Evolutionary conservation across 192 early-diverging fungal genomes (phyloP), one percentile per base, ranked within the genome.

Genomic region (Phycomyces nitens): DNA sequence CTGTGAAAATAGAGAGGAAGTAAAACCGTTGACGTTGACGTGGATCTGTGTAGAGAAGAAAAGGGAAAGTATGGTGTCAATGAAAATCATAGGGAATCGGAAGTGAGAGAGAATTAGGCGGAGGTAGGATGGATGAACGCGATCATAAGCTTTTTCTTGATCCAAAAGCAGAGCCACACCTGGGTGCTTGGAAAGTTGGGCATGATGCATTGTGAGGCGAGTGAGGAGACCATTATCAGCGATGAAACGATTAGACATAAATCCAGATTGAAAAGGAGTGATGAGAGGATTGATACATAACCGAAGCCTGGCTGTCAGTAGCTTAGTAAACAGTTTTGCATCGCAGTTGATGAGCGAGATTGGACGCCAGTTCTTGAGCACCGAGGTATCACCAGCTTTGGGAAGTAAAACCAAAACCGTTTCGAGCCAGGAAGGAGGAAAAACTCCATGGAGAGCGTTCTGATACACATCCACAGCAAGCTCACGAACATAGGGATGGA

Each of bases 301-400:
- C 2, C 7, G 29, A 7, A 34, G 29, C 29, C 29, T 34, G 29
- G 29, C 29, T 5, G n/a, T 56, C 15, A 64, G 18, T 34, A 65
- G 23, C 6, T 49, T 54, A 24, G 63, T 56, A 41, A 56, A 65
- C 5, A 65, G 10, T 47, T 65, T 65, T 12, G 63, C 63, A 43
- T 65, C 63, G 11, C 38, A 12, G 24, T 65, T 65, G 10, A 65
- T 65, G 0, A 65, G 52, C 1, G 38, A 42, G 6, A 64, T 14
- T 20, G 52, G 62, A 18, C 62, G 52, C 52, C 62, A 55, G 40
- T 64, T 64, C 18, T 44, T 60, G 14, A 68, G 39, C 5, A 56
- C 24, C 5, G 58, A 39, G 1, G 49, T 44, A 1, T 61, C 42
- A 0, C 59, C 58, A 26, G 42, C 53, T 12, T 68, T 68, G 52